Base-by-base conservation (phyloP, 208 protist species). In the Acanthamoeba sp. region DNA sequence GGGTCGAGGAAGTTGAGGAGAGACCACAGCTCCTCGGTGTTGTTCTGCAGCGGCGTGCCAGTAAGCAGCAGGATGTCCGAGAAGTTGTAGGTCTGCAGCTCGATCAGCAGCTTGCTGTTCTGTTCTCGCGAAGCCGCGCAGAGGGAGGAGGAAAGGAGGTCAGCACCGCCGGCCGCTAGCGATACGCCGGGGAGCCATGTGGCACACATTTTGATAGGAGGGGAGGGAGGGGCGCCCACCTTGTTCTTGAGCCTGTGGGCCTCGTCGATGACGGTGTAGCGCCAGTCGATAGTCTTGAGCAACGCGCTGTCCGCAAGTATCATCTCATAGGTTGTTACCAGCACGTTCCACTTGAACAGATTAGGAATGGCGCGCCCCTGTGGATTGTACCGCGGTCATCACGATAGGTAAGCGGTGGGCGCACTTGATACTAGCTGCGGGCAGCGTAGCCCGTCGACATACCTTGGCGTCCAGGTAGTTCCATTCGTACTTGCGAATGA, bases 11-110 rank as follows among this genome's bases (percentile, higher is more conserved):
- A 99, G 66, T 98, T 97, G 90, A 99, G 96, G 34, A 99, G 95
- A 59, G 97, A 98, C 98, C 98, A 99, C 38, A 99, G 96, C 96
- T 99, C 99, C 55, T 97, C 91, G 84, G 95, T 97, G 89, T 99
- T 98, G 97, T 99, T 99, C 94, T 99, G 99, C 71, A 99, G 96
- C 24, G 99, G 99, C 12, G 99, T 99, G 48, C 99, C 99, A 3
- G 95, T 96, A 1, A 97, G 93, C 40, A 97, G 80, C 4, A 96
- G 38, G 24, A 55, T 89, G 59, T 95, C 76, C 24, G 93, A 29
- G 29, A 97, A 80, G 29, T 89, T 91, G 84, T 93, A 95, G 32
- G 34, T 50, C 18, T 95, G 48, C 29, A 96, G 73, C 66, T 84
- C 78, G 20, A 93, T 59, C 48, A 85, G 29, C 29, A 96, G 88